Base-by-base conservation (phyloP, 768 basidiomycete genomes). In the Fibroporia radiculosa region DNA sequence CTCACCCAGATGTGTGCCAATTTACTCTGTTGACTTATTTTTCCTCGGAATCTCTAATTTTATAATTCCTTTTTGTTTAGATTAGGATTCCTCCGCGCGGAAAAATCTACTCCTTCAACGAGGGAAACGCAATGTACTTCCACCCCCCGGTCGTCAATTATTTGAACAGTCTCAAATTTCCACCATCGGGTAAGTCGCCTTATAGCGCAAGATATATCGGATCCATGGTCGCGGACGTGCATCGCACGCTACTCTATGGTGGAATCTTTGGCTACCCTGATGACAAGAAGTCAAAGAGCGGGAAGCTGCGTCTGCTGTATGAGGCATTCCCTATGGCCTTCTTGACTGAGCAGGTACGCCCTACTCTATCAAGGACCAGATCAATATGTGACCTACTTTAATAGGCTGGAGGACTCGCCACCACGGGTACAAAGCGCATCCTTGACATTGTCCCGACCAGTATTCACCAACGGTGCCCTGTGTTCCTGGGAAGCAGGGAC, bases 321-420 rank as follows among this genome's bases (percentile, higher is more conserved):
- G 96, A 98, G 66, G 95, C 91, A 3, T 97, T 96, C 74, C 95
- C 93, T n/a, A 96, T 97, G 93, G 87, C 92, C 7, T 93, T 84
- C 69, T 66, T 97, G 61, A 92, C 81, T 2, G 93, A 97, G 58
- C 92, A 95, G 77, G 88, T 85, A 48, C 38, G 73, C 57, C 37
- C 34, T 7, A n/a, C 19, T n/a, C n/a, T n/a, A n/a, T n/a, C n/a
- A n/a, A n/a, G n/a, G n/a, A n/a, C n/a, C n/a, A n/a, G n/a, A n/a
- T n/a, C n/a, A n/a, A n/a, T n/a, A n/a, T n/a, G n/a, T n/a, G n/a
- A n/a, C n/a, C n/a, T n/a, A 8, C 6, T 35, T 8, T 19, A 8
- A 35, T n/a, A 96, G 84, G 96, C 96, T 25, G 96, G 96, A n/a
- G 96, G 96, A 23, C 69, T 97, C 52, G 96, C 96, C 1, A 97